A percentile compares a stretch with the other conserved stretches of the same genome.
Evolutionary conservation across 2,329 filamentous ascomycete species (phyloP).

Genomic region (Trichophyton rubrum): DNA sequence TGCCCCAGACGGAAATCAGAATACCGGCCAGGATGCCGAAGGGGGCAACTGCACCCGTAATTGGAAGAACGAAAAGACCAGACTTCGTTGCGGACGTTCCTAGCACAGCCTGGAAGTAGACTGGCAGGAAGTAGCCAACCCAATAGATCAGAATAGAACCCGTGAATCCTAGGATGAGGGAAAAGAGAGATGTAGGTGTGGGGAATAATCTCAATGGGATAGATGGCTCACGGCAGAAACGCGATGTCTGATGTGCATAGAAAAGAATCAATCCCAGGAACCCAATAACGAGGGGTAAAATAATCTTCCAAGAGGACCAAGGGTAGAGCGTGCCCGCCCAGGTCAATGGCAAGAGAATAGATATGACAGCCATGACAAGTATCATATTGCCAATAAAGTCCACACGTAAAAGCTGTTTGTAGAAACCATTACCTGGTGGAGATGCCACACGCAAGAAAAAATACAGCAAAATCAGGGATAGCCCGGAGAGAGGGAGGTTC

Average conservation of each 20-base stretch:
- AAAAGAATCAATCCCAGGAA: slow-evolving; percentile 22
- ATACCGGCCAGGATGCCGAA: neutral
- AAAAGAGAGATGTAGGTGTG: neutral
- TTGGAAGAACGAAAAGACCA: slow-evolving; percentile 29
- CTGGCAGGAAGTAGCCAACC: slow-evolving; percentile 23
- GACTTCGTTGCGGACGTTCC: slow-evolving; percentile 26
- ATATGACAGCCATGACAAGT: slow-evolving; percentile 23
- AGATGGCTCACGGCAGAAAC: slow-evolving; percentile 29
- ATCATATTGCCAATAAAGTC: slow-evolving; percentile 27
- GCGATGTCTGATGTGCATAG: slow-evolving; percentile 19
- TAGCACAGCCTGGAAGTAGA: slow-evolving; percentile 33
- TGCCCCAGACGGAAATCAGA: neutral
- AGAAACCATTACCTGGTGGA: slow-evolving; percentile 18
- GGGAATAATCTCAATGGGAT: slow-evolving; percentile 22
- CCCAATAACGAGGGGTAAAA: slow-evolving; percentile 21
- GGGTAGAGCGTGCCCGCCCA: slow-evolving; percentile 23
- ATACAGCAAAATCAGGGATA: slow-evolving; percentile 20
- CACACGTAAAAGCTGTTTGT: slow-evolving; percentile 20
- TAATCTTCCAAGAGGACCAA: slow-evolving; percentile 19
- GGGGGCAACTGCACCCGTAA: neutral
- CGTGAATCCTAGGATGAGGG: slow-evolving; percentile 9
- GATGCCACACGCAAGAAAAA: slow-evolving; percentile 20
- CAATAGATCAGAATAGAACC: neutral
- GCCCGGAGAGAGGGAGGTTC: slow-evolving; percentile 25
- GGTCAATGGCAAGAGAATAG: slow-evolving; percentile 30